Percentiles rank a stretch among this genome's conserved stretches.
phyloP scores from a whole-genome alignment of 1,139 yeast genomes.

The Geotrichum reessii region DNA sequence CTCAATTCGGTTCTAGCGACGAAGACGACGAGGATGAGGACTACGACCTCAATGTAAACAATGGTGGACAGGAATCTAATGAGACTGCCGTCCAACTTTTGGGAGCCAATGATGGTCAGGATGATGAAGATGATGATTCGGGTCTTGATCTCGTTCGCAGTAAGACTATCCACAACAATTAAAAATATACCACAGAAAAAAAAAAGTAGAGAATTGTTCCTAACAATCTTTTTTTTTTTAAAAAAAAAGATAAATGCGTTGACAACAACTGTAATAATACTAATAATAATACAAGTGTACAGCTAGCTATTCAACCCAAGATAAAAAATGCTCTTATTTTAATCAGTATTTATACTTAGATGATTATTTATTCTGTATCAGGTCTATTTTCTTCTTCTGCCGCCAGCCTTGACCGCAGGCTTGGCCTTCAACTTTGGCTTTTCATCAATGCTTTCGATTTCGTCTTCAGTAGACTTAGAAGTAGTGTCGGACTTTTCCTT shows the following conservation, averaged over 20 bases:
- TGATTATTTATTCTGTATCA: background rate
- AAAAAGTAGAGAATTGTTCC: no score
- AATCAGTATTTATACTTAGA: constrained; percentile 5
- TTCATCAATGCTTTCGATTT: background rate
- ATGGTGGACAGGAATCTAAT: constrained; percentile 15
- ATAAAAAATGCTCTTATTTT: constrained; percentile 22
- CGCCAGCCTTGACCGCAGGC: constrained; percentile 29
- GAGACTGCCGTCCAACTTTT: constrained; percentile 11
- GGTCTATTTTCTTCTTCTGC: constrained; percentile 23
- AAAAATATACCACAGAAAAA: background rate
- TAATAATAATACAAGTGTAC: background rate
- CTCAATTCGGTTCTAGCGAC: constrained; percentile 37
- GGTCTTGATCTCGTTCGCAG: constrained; percentile 38
- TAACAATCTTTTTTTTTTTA: background rate
- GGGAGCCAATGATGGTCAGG: constrained; percentile 17
- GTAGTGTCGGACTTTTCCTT: background rate
- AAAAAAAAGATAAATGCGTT: no score
- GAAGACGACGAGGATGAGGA: constrained; percentile 53
- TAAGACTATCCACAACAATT: constrained; percentile 21
- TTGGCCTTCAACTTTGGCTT: constrained; percentile 18
- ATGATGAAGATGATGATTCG: constrained; percentile 26
- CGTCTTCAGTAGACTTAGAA: background rate
- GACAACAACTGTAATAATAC: no score
- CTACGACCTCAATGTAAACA: constrained; percentile 32
- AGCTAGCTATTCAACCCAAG: constrained; percentile 38